Evolutionary conservation across 768 basidiomycete species (phyloP).

Genomic region (Multifurca ochricompacta): DNA sequence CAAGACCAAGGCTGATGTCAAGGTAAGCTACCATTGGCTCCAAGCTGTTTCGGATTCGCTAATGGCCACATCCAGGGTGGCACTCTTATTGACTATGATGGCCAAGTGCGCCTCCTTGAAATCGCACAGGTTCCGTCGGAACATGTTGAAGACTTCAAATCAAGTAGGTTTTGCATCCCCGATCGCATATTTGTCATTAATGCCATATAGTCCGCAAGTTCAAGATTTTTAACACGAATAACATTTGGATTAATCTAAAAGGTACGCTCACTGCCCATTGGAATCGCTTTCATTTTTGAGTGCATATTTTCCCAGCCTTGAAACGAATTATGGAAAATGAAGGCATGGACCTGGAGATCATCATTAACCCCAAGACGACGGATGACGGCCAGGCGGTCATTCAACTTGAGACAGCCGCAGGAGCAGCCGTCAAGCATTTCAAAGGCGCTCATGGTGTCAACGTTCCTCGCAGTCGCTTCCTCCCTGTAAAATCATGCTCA

Average conservation of each 20-base stretch:
- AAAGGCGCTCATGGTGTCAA: constrained; percentile 88
- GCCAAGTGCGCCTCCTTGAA: constrained; percentile 80
- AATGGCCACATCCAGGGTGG: constrained; percentile 45
- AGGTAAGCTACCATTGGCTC: constrained; percentile 26
- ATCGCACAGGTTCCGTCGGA: constrained; percentile 92
- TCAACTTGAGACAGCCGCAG: constrained; percentile 56
- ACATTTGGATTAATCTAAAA: constrained; percentile 72
- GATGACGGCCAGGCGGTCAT: constrained; percentile 84
- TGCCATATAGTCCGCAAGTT: constrained; percentile 62
- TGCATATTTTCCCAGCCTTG: constrained; percentile 46
- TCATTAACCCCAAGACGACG: constrained; percentile 83
- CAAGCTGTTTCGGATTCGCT: background rate
- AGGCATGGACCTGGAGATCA: constrained; percentile 88
- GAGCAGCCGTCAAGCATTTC: constrained; percentile 93
- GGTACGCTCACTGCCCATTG: constrained; percentile 31
- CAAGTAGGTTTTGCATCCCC: constrained; percentile 32
- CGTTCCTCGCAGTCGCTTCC: constrained; percentile 89
- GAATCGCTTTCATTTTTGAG: background rate
- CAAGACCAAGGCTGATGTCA: constrained; percentile 86
- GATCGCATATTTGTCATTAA: background rate
- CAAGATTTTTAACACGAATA: constrained; percentile 90
- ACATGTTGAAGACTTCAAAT: constrained; percentile 93
- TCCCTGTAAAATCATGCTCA: constrained; percentile 86
- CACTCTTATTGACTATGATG: constrained; percentile 88
- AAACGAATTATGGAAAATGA: constrained; percentile 86